phyloP scores from a whole-genome alignment of 2,329 filamentous ascomycete species.

The Talaromyces sp. region DNA sequence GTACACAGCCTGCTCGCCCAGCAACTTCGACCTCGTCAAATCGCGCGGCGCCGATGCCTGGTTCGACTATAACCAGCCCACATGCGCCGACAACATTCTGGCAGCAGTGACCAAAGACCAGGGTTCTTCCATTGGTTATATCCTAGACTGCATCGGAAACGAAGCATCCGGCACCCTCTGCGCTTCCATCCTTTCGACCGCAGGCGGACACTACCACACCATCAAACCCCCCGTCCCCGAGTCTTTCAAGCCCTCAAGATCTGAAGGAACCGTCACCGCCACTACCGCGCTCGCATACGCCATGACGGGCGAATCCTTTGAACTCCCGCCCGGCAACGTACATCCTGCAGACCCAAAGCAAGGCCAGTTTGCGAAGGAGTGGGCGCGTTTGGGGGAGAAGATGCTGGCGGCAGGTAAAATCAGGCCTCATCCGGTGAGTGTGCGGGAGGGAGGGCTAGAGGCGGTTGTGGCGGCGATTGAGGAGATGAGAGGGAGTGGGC shows the following conservation, averaged over 20 bases:
- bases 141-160: neutral
- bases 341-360: neutral
- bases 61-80: neutral
- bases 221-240: neutral
- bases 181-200: neutral
- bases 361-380: neutral
- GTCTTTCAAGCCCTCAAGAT: neutral
- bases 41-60: neutral
- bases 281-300: neutral
- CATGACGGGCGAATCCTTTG: neutral
- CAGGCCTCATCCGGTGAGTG: neutral
- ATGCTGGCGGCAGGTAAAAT: neutral
- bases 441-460: neutral
- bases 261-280: neutral
- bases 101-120: neutral
- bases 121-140: neutral
- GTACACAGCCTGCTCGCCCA: neutral
- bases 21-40: neutral
- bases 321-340: neutral
- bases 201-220: neutral
- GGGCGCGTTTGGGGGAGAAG: neutral
- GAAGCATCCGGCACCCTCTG: neutral
- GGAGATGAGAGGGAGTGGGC: neutral
- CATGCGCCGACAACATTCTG: neutral
- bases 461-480: neutral